Evolutionary conservation across 495 filamentous ascomycete species (phyloP), one percentile per base, ranked within the genome.

Genomic region (Xylaria curta): DNA sequence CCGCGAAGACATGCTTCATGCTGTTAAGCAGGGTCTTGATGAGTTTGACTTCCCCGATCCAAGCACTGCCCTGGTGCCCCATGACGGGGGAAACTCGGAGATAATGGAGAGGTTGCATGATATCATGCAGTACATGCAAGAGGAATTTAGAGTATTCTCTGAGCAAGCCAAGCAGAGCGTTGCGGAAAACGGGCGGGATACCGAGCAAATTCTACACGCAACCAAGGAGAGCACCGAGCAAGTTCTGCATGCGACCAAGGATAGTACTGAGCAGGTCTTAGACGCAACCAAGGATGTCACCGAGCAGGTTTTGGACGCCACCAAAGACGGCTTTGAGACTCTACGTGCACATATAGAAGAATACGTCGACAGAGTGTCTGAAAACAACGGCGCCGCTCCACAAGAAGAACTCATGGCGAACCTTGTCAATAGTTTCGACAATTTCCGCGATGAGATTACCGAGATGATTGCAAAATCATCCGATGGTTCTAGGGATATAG

Each of bases 271-370:
- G 77, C 90, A 96, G 73, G 87, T 97, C 28, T 84, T 97, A 3
- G 91, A 95, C 77, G 91, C 93, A 1, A 92, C 89, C 74, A 92
- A 61, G 54, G 51, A 49, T 4, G n/a, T 94, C 76, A 56, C 47
- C 28, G 65, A 67, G 77, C 90, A 96, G 74, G 87, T 97, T 31
- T 84, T 97, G 2, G 92, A 95, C 77, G 92, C 93, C 2, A 89
- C 95, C 69, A 94, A 92, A 76, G 94, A 97, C 78, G 93, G 93
- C 3, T 87, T 97, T 47, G 93, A 95, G 73, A 88, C 87, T 62
- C 87, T 98, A 4, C 89, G 92, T n/a, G 85, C 85, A 28, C 89
- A 94, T 67, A 91, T 94, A 63, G 92, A 94, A 80, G 82, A 82
- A 24, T 93, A 93, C 72, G 70, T 77, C 38, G 74, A 78, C 63